Base-by-base conservation (phyloP, 140 eudicot species). In the Bidens hawaiensis region DNA sequence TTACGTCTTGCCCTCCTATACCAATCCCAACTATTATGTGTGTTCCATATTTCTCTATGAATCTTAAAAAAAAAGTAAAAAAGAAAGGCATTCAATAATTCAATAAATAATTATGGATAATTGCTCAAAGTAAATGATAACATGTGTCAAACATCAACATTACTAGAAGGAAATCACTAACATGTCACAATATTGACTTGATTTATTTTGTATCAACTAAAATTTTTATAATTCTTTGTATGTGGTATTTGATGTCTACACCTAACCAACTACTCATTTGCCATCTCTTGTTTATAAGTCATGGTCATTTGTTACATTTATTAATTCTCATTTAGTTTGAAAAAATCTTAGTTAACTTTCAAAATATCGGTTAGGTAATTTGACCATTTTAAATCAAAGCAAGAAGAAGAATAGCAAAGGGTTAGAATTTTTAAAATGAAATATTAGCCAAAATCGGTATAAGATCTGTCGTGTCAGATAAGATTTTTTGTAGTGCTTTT, bases 11-110 rank as follows among this genome's bases (percentile, higher is more conserved):
- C 2, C 99, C 99, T 34, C 99, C 99, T 60, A 93, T 71, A 70
- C 95, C 75, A 42, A 93, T 56, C 61, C 96, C 96, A 60, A 93
- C 99, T 15, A 93, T 79, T 30, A 93, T 79, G 60, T 93, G 99
- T 31, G 99, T 93, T n/a, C 99, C 99, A 67, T 87, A 93, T 69
- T 76, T 85, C 71, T 93, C 95, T 30, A 93, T 88, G 31, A 93
- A 93, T 63, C 99, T 93, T 85, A 73, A 67, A 45, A 63, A 50
- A 43, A 54, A 67, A 45, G 59, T 45, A 43, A 54, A 57, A 17
- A 30, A 21, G 24, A 58, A 4, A 28, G 5, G 3, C 22, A 23
- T 45, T n/a, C 60, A 64, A 23, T 15, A 31, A 64, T 64, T n/a
- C n/a, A 41, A 26, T 21, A 21, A 42, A 46, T 14, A 9, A 18